A percentile compares a stretch with the other conserved stretches of the same genome.
phyloP scores from a whole-genome alignment of 2,329 filamentous ascomycete species.

The Fusarium sterilihyphosum region DNA sequence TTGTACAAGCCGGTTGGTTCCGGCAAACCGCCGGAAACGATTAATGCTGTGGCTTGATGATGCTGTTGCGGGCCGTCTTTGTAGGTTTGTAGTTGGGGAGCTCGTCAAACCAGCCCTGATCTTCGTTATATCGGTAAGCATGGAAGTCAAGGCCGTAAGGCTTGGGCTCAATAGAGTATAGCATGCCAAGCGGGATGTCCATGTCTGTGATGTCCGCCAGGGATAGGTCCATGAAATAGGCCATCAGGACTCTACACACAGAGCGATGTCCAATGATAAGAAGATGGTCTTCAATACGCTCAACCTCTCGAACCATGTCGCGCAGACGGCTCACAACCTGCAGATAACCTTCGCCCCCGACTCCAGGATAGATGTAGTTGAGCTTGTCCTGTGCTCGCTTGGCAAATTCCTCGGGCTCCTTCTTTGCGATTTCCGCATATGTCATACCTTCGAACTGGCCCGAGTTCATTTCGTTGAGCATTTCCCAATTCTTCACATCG shows the following conservation, averaged over 20 bases:
- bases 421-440: constrained; percentile 86
- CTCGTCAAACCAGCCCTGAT: constrained; percentile 82
- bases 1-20: constrained; percentile 37
- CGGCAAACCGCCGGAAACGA: background rate
- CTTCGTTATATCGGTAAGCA: constrained; percentile 88
- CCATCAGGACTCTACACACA: constrained; percentile 89
- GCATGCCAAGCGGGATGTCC: constrained; percentile 91
- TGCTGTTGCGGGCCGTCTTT: constrained; percentile 52
- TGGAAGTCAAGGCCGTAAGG: constrained; percentile 98
- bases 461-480: constrained; percentile 96
- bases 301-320: constrained; percentile 95
- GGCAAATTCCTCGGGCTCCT: constrained; percentile 82
- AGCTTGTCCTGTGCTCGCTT: constrained; percentile 88
- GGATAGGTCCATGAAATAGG: constrained; percentile 94
- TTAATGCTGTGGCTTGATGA: constrained; percentile 33
- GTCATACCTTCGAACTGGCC: constrained; percentile 95
- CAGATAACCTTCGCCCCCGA: constrained; percentile 94
- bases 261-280: constrained; percentile 93
- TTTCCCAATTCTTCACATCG: constrained; percentile 96
- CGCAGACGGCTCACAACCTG: constrained; percentile 96
- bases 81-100: constrained; percentile 84
- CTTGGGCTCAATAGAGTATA: constrained; percentile 96
- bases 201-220: constrained; percentile 93
- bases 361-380: constrained; percentile 94
- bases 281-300: constrained; percentile 96